Conservation (phyloP, 1,139 yeast genomes). For the Yamadazyma epiphylla region DNA sequence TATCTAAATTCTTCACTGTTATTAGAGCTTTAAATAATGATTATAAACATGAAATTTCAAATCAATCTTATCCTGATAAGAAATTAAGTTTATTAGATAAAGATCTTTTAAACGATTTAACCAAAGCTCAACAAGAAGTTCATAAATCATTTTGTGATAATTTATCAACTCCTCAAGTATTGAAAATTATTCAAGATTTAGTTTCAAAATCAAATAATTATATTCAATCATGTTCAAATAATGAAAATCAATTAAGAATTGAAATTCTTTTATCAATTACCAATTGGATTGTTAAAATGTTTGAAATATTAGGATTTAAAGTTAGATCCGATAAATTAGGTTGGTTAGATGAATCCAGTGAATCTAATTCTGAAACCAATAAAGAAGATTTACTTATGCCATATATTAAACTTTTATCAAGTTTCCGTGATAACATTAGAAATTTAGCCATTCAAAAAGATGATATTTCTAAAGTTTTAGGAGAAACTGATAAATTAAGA, state of each 20-base stretch:
- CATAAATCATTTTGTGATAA: slow-evolving; percentile 86
- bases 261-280: slow-evolving; percentile 67
- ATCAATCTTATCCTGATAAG: slow-evolving; percentile 51
- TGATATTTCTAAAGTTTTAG: slow-evolving; percentile 51
- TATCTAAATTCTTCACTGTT: slow-evolving; percentile 79
- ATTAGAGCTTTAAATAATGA: slow-evolving; percentile 73
- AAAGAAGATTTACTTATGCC: slow-evolving; percentile 75
- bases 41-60: slow-evolving; percentile 47
- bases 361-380: slow-evolving; percentile 19
- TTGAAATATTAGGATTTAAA: slow-evolving; percentile 72
- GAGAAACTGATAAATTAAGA: slow-evolving; percentile 38
- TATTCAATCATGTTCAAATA: slow-evolving; percentile 47
- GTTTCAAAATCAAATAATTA: slow-evolving; percentile 72
- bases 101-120: slow-evolving; percentile 49
- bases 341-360: slow-evolving; percentile 52
- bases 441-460: slow-evolving; percentile 65
- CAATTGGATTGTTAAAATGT: slow-evolving; percentile 65
- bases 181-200: slow-evolving; percentile 62
- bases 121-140: slow-evolving; percentile 54
- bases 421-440: slow-evolving; percentile 80
- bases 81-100: slow-evolving; percentile 53
- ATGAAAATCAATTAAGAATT: slow-evolving; percentile 47
- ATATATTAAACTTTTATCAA: slow-evolving; percentile 69
- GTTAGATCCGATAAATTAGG: slow-evolving; percentile 70
- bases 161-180: slow-evolving; percentile 71